Percentiles rank a stretch among this genome's conserved stretches.
Evolutionary conservation across 495 filamentous ascomycete species (phyloP).

Genomic region (Xylaria bambusicola): DNA sequence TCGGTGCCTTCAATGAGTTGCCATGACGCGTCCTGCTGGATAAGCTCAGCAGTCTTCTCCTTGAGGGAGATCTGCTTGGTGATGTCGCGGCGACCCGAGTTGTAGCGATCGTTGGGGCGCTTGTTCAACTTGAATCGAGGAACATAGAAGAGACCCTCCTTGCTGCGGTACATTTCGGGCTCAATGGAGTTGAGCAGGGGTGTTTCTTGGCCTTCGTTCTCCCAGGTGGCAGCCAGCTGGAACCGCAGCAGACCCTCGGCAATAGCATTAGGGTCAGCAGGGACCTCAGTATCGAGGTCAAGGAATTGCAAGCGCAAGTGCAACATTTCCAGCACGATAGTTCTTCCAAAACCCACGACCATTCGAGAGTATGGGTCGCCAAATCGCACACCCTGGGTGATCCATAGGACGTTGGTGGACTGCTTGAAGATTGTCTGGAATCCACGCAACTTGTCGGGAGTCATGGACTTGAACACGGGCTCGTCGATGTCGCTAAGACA

Average conservation of each 20-base stretch:
- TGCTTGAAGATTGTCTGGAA: neutral
- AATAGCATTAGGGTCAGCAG: neutral
- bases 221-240: neutral
- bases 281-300: constrained; percentile 1
- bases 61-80: too few relatives aligned
- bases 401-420: neutral
- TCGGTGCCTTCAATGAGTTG: too few relatives aligned
- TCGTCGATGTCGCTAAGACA: constrained; percentile 2
- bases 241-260: constrained; percentile 6
- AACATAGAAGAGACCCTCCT: constrained; percentile 15
- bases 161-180: constrained; percentile 11
- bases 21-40: neutral
- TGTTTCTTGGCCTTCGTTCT: neutral
- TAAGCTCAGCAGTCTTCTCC: neutral
- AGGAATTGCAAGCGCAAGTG: neutral
- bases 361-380: constrained; percentile 23
- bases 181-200: constrained; percentile 2
- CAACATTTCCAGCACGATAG: neutral
- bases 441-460: neutral
- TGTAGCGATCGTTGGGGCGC: constrained; percentile 41
- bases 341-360: constrained; percentile 20
- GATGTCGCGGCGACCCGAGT: constrained; percentile 32
- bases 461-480: neutral
- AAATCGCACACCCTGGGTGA: neutral
- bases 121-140: constrained; percentile 33